Evolutionary conservation across 345 rosid species (phyloP).

Genomic region (Dimocarpus longan): DNA sequence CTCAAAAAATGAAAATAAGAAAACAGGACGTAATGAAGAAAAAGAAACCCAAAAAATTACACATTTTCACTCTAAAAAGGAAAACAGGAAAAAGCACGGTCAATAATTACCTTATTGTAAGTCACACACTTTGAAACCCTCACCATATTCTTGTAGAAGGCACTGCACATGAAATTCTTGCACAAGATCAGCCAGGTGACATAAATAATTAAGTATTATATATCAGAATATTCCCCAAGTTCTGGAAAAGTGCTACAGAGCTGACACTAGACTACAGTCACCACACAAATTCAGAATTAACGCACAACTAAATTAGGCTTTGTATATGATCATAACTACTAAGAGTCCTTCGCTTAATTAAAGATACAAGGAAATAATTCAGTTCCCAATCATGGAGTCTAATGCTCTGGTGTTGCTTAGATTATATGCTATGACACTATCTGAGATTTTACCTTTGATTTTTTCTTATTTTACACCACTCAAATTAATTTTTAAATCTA

Average conservation of each 20-base stretch:
- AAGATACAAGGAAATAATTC: not conserved
- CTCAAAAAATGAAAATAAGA: not conserved
- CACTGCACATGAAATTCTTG: slow-evolving; percentile 41
- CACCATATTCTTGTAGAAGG: slow-evolving; percentile 92
- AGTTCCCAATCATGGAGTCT: not conserved
- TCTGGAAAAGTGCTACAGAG: not conserved
- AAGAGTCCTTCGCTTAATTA: not conserved
- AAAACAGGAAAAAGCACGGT: not conserved
- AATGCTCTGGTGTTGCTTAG: not conserved
- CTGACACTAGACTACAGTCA: not conserved
- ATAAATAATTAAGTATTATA: not conserved
- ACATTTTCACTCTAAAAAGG: not conserved
- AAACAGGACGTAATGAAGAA: not conserved
- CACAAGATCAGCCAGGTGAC: not conserved
- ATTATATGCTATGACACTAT: not conserved
- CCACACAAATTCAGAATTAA: not conserved
- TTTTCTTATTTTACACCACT: not conserved
- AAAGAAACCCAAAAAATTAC: slow-evolving; percentile 7
- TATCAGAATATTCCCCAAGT: not conserved
- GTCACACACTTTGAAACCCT: slow-evolving; percentile 88
- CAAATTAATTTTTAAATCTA: not conserved
- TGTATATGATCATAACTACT: not conserved
- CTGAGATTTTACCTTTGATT: not conserved
- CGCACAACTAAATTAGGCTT: not conserved
- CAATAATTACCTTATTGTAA: slow-evolving; percentile 63